Evolutionary conservation across 176 grass and related monocot genomes (phyloP).

Genomic region (Oryza glumipatula): DNA sequence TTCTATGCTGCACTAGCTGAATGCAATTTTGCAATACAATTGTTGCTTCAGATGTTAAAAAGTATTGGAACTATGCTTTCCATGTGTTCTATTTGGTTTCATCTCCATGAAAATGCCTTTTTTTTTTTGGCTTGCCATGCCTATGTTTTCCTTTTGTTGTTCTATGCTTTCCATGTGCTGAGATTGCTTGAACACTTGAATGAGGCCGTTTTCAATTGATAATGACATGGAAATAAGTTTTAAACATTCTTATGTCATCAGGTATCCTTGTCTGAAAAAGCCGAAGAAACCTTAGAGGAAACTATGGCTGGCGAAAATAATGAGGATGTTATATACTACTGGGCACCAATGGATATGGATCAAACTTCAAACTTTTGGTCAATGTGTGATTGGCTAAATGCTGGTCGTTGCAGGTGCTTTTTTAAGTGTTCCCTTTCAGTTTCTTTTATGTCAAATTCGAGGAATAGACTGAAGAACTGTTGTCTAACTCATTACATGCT

Average conservation of each 20-base stretch:
- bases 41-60: constrained; percentile 1
- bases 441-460: constrained; percentile 20
- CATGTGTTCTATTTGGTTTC: too few relatives aligned
- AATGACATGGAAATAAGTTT: constrained; percentile 20
- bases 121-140: not conserved
- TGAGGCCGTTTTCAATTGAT: not conserved
- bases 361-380: constrained; percentile 81
- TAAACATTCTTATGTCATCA: constrained; percentile 38
- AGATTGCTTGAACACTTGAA: not conserved
- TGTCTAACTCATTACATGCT: constrained; percentile 1
- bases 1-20: constrained; percentile 12
- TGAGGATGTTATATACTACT: constrained; percentile 87
- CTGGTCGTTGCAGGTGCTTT: constrained; percentile 85
- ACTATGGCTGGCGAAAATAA: constrained; percentile 56
- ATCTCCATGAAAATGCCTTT: too few relatives aligned
- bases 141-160: not conserved
- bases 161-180: not conserved
- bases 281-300: constrained; percentile 74
- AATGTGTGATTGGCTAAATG: constrained; percentile 77
- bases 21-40: not conserved
- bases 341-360: constrained; percentile 59
- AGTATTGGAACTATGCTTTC: not conserved
- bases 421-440: constrained; percentile 25
- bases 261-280: constrained; percentile 86
- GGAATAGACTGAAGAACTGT: constrained; percentile 3